Evolutionary conservation across 2,329 filamentous ascomycete species (phyloP), one percentile per base, ranked within the genome.

Genomic region (Paradendryphiella salina): DNA sequence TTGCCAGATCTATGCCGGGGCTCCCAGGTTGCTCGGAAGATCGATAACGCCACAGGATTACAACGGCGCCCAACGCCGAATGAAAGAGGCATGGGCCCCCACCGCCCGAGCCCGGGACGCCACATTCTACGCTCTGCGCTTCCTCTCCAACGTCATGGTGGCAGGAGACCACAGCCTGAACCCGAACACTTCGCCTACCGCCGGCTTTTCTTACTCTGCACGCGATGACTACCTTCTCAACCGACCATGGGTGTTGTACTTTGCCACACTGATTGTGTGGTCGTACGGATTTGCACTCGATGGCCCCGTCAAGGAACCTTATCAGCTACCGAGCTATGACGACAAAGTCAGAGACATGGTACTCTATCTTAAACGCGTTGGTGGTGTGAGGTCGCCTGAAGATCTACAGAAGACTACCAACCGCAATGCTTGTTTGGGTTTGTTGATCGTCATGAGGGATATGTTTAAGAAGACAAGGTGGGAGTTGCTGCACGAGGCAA

Each of bases 201-300:
- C 65, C 9, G 67, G 73, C 39, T 69, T 75, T 36, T 65, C 70
- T 20, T 99, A 97, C 72, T 87, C 85, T 14, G 90, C 92, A 0
- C 84, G 90, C 15, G 89, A 96, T 63, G 94, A 99, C 64, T 88
- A 91, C 45, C 80, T 96, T 1, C 81, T 97, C 52, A 96, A 97
- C 66, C 82, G 94, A 13, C 90, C 93, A 0, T 99, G 94, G 93
- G 91, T 96, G 9, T 79, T 97, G 43, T 99, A 96, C 74, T 95
- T 96, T 68, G 90, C 94, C 0, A 86, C 87, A 0, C 80, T 99
- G 11, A 90, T 96, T 17, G 89, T 97, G 1, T 99, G 94, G 94
- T 90, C 86, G 53, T 99, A 97, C 65, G 93, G 92, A 2, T 96
- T 86, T 69, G 91, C 93, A 0, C 78, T 96, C 15, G 94, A 97